Percentiles rank a stretch among this genome's conserved stretches.
Conservation (phyloP, 1,139 yeast species). For the Protomyces inundatus region DNA sequence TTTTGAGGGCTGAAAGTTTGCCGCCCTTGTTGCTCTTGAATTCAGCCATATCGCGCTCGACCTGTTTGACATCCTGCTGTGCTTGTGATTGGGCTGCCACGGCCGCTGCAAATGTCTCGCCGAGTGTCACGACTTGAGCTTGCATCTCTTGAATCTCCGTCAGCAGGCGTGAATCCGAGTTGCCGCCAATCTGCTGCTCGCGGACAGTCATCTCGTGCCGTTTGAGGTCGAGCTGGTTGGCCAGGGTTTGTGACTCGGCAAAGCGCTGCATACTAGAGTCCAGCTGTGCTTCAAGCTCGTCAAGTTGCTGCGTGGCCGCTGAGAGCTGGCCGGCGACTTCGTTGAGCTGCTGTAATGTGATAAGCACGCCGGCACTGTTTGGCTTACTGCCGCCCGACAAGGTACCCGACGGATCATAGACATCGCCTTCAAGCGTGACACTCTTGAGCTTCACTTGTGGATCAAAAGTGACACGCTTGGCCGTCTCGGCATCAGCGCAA, state of each 20-base stretch:
- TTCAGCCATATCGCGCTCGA: constrained; percentile 76
- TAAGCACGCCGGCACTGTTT: constrained; percentile 48
- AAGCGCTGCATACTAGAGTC: constrained; percentile 47
- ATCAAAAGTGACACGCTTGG: constrained; percentile 80
- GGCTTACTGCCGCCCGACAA: constrained; percentile 90
- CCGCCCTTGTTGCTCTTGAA: constrained; percentile 74
- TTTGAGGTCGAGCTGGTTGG: constrained; percentile 60
- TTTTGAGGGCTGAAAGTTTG: constrained; percentile 61
- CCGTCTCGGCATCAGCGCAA: constrained; percentile 82
- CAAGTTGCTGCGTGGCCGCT: constrained; percentile 44
- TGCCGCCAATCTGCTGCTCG: constrained; percentile 55
- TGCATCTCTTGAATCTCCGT: constrained; percentile 28
- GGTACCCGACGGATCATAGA: constrained; percentile 94
- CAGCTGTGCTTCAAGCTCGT: constrained; percentile 45
- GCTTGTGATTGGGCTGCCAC: constrained; percentile 43
- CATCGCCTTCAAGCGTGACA: constrained; percentile 90
- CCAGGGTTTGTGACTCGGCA: constrained; percentile 53
- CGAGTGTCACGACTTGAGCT: constrained; percentile 32
- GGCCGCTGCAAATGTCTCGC: constrained; percentile 48
- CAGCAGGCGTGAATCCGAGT: constrained; percentile 51
- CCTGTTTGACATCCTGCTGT: constrained; percentile 39
- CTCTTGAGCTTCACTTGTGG: constrained; percentile 74
- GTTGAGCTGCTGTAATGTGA: constrained; percentile 65
- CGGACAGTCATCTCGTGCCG: constrained; percentile 64
- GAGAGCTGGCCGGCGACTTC: constrained; percentile 45